Percentiles rank a stretch among this genome's conserved stretches.
These are phyloP conservation scores for Ploettnerulaceae sp. DNA, from an alignment of 2,329 filamentous ascomycete genomes.

Conservation along the genomic window DNA sequence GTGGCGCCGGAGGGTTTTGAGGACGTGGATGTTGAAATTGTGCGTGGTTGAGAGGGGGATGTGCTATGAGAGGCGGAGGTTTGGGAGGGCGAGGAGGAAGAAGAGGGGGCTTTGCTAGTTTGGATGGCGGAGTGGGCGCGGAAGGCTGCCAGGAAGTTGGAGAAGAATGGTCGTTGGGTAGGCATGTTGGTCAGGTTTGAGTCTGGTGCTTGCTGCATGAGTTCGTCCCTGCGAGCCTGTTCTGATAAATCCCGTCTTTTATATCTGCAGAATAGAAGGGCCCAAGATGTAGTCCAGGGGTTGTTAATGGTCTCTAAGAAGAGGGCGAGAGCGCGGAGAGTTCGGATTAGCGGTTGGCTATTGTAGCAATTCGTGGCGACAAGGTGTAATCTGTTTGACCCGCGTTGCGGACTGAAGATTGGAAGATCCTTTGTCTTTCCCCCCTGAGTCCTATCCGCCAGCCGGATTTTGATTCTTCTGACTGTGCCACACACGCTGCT, in stretches of 20 bases:
- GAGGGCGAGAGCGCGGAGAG: neutral
- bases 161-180: constrained; percentile 34
- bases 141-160: constrained; percentile 35
- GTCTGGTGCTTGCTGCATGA: constrained; percentile 5
- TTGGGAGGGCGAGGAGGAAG: constrained; percentile 20
- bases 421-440: neutral
- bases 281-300: no score
- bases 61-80: constrained; percentile 8
- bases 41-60: constrained; percentile 28
- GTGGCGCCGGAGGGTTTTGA: constrained; percentile 27
- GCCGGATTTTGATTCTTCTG: neutral
- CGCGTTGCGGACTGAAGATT: constrained; percentile 5
- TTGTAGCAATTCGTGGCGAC: no score
- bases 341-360: neutral
- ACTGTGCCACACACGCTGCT: neutral
- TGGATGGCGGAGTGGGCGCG: constrained; percentile 30
- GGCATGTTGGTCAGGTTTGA: constrained; percentile 20
- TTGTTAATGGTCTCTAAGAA: no score
- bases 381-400: constrained; percentile 4
- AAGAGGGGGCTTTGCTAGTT: constrained; percentile 21
- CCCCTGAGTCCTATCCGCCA: neutral
- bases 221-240: no score
- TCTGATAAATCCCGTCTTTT: no score
- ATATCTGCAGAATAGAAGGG: no score
- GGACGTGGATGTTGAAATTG: constrained; percentile 26